A percentile compares a stretch with the other conserved stretches of the same genome.
Evolutionary conservation across 495 filamentous ascomycete genomes (phyloP).

Genomic region (Aspergillus homomorphus): DNA sequence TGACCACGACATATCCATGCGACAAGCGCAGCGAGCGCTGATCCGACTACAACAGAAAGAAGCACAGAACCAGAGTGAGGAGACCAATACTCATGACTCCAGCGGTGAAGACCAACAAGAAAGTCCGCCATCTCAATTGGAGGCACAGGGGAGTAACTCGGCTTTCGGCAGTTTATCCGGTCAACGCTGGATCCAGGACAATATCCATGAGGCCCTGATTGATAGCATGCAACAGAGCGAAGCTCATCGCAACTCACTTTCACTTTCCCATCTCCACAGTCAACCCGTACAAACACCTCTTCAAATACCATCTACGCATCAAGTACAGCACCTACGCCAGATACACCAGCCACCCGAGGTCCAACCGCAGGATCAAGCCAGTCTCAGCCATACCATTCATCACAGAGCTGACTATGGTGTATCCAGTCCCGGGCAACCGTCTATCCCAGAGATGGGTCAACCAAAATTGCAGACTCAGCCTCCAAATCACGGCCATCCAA

Average conservation of each 20-base stretch:
- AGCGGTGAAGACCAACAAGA: slow-evolving; percentile 23
- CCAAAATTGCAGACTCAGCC: slow-evolving; percentile 28
- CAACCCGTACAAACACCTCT: slow-evolving; percentile 26
- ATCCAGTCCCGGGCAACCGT: slow-evolving; percentile 19
- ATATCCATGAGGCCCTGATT: slow-evolving; percentile 28
- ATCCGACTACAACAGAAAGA: slow-evolving; percentile 39
- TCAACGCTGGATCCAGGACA: slow-evolving; percentile 37
- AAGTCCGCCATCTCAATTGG: slow-evolving; percentile 17
- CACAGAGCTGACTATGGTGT: slow-evolving; percentile 22
- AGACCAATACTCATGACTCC: slow-evolving; percentile 17
- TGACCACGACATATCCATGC: slow-evolving; percentile 46
- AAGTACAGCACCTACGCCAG: slow-evolving; percentile 17
- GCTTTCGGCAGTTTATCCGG: slow-evolving; percentile 30
- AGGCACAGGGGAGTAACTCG: slow-evolving; percentile 16
- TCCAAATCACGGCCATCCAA: slow-evolving; percentile 25
- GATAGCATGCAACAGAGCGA: slow-evolving; percentile 26
- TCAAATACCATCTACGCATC: slow-evolving; percentile 15
- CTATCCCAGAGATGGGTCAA: slow-evolving; percentile 19
- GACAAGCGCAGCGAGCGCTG: slow-evolving; percentile 46
- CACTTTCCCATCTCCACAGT: slow-evolving; percentile 22
- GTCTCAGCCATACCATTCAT: slow-evolving; percentile 21
- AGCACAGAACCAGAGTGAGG: slow-evolving; percentile 24
- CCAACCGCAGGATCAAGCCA: slow-evolving; percentile 21
- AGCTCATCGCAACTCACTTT: slow-evolving; percentile 21
- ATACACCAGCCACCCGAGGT: slow-evolving; percentile 23